Conservation (phyloP, 768 basidiomycete species). For the Tephrocybe sp. region DNA sequence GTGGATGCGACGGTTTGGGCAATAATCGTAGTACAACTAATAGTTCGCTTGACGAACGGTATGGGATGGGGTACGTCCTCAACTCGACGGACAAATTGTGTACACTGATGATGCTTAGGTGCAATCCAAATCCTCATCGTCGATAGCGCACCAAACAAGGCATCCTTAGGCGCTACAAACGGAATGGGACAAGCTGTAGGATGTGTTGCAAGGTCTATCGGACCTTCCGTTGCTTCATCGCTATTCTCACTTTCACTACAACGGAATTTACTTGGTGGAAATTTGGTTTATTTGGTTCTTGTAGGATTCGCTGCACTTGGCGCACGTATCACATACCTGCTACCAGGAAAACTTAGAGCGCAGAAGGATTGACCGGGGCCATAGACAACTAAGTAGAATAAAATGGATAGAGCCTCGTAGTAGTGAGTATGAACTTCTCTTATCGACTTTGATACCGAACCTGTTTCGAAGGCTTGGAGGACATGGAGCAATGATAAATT, state of each 20-base stretch:
- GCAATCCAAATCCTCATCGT: slow-evolving; percentile 44
- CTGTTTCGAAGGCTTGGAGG: too few relatives aligned
- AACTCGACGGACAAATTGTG: neutral
- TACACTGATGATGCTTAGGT: slow-evolving; percentile 32
- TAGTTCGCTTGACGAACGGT: slow-evolving; percentile 23
- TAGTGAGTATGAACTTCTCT: too few relatives aligned
- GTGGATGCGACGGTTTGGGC: slow-evolving; percentile 29
- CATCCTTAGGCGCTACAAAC: slow-evolving; percentile 49
- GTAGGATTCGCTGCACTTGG: slow-evolving; percentile 16
- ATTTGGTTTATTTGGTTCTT: slow-evolving; percentile 30
- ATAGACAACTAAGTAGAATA: too few relatives aligned
- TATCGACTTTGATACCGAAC: too few relatives aligned
- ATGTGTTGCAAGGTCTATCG: slow-evolving; percentile 41
- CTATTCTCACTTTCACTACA: slow-evolving; percentile 38
- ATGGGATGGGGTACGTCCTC: slow-evolving; percentile 33
- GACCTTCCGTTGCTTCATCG: slow-evolving; percentile 38
- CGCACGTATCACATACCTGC: slow-evolving; percentile 11
- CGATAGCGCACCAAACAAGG: slow-evolving; percentile 38
- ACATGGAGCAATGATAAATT: too few relatives aligned
- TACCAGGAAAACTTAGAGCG: slow-evolving; percentile 13
- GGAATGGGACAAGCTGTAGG: slow-evolving; percentile 54
- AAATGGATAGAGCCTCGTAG: too few relatives aligned
- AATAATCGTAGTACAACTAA: slow-evolving; percentile 31
- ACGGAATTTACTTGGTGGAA: slow-evolving; percentile 33
- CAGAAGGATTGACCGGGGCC: neutral